A percentile compares a stretch with the other conserved stretches of the same genome.
phyloP scores from a whole-genome alignment of 108 stramenopile species.

The Nannochloropsis salina region DNA sequence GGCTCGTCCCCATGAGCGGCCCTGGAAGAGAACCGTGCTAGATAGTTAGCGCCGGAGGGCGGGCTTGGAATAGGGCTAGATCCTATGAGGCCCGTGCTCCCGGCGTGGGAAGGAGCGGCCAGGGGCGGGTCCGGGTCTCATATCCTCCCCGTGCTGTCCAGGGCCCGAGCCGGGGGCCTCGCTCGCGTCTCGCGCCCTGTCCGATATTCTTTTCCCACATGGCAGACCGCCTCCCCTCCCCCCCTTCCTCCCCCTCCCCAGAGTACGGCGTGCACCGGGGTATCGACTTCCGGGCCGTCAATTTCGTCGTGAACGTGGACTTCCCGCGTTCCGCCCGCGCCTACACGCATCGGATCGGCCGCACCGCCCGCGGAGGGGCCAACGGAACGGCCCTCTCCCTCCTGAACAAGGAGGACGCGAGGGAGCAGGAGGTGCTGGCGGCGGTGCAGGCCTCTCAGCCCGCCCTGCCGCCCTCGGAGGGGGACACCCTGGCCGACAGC shows the following conservation, averaged over 20 bases:
- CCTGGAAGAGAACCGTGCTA: neutral
- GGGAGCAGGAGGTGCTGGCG: conserved; percentile 47
- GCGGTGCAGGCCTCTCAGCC: conserved; percentile 50
- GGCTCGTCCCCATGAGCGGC: neutral
- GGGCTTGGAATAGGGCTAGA: neutral
- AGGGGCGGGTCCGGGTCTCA: no score
- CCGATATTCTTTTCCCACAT: neutral
- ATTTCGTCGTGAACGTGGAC: conserved; percentile 90
- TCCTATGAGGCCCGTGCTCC: no score
- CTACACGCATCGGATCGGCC: conserved; percentile 95
- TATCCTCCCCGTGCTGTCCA: no score
- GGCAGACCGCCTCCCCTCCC: neutral
- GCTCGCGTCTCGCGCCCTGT: no score
- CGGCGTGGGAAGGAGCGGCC: no score
- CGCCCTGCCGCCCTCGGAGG: conserved; percentile 22
- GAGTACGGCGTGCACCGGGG: conserved; percentile 91
- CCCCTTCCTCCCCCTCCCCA: neutral
- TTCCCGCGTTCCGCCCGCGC: conserved; percentile 75
- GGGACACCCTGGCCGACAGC: neutral
- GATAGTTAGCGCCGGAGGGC: conserved; percentile 18
- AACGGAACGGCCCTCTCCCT: conserved; percentile 87
- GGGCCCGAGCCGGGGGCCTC: no score
- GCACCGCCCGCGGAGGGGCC: conserved; percentile 90
- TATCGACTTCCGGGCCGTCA: conserved; percentile 85
- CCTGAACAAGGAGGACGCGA: conserved; percentile 54